phyloP scores from a whole-genome alignment of 306 rosid genomes.

The Cicer yamashitae region DNA sequence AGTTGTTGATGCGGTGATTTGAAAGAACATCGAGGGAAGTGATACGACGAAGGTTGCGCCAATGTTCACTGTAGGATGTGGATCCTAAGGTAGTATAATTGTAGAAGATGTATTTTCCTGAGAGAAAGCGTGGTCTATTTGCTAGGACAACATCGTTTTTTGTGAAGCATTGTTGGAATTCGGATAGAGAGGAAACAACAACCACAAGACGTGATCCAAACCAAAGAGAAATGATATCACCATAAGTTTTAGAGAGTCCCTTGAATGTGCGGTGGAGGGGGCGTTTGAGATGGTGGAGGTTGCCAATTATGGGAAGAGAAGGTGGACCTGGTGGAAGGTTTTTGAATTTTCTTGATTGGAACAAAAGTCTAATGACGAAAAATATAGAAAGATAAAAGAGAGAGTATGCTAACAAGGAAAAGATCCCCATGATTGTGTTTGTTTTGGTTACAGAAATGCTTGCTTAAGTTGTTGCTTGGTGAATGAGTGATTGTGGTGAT shows the following conservation, averaged over 20 bases:
- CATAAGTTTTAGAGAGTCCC: too few species aligned
- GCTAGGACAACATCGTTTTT: conserved; percentile 62
- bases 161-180: conserved; percentile 61
- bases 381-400: not conserved
- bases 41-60: conserved; percentile 7
- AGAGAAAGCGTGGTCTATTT: conserved; percentile 49
- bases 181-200: conserved; percentile 47
- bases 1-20: not conserved
- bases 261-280: too few species aligned
- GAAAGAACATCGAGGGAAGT: not conserved
- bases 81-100: conserved; percentile 48
- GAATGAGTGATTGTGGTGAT: not conserved
- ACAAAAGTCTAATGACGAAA: not conserved
- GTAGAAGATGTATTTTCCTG: conserved; percentile 57
- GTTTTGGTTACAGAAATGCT: not conserved
- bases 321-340: too few species aligned
- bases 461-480: not conserved
- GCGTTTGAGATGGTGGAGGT: too few species aligned
- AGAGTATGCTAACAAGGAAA: not conserved
- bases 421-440: not conserved
- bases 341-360: too few species aligned
- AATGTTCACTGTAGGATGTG: conserved; percentile 4
- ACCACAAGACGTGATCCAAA: conserved; percentile 45
- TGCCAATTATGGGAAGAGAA: too few species aligned
- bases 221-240: conserved; percentile 45